A percentile compares a stretch with the other conserved stretches of the same genome.
These are phyloP conservation scores for Ganoderma lucidum DNA, from an alignment of 1,284 basidiomycete genomes.

Conservation along the genomic window DNA sequence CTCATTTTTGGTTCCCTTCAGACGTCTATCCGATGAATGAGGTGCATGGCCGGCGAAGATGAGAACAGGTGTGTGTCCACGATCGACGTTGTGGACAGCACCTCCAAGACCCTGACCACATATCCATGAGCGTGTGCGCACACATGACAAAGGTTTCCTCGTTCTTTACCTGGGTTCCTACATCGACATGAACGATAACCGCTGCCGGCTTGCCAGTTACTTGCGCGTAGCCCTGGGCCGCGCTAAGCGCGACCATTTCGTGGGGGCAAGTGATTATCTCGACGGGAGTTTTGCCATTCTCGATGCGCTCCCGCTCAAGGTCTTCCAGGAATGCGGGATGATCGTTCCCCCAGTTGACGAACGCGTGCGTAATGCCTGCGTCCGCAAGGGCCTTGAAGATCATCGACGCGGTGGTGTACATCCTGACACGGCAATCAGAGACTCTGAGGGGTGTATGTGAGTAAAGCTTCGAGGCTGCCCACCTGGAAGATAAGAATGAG, in stretches of 20 bases:
- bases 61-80: slow-evolving; percentile 66
- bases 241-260: slow-evolving; percentile 78
- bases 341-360: slow-evolving; percentile 81
- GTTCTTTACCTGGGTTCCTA: slow-evolving; percentile 67
- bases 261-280: slow-evolving; percentile 73
- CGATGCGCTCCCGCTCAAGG: slow-evolving; percentile 60
- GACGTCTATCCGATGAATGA: slow-evolving; percentile 60
- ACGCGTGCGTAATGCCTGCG: slow-evolving; percentile 73
- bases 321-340: slow-evolving; percentile 78
- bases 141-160: not conserved
- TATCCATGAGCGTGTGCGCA: not conserved
- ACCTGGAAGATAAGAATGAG: too few relatives aligned
- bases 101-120: slow-evolving; percentile 51
- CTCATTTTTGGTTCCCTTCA: slow-evolving; percentile 72
- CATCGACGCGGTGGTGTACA: slow-evolving; percentile 65
- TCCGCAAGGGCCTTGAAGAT: slow-evolving; percentile 64
- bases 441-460: not conserved
- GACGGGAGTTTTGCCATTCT: slow-evolving; percentile 49
- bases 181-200: slow-evolving; percentile 78
- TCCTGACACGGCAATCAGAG: slow-evolving; percentile 28
- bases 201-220: slow-evolving; percentile 71
- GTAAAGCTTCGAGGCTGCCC: too few relatives aligned
- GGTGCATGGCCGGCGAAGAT: slow-evolving; percentile 78
- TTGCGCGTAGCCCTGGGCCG: slow-evolving; percentile 75
- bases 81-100: slow-evolving; percentile 75